Base-by-base conservation (phyloP, 805 yeast species). In the Ogataea paraovalis region DNA sequence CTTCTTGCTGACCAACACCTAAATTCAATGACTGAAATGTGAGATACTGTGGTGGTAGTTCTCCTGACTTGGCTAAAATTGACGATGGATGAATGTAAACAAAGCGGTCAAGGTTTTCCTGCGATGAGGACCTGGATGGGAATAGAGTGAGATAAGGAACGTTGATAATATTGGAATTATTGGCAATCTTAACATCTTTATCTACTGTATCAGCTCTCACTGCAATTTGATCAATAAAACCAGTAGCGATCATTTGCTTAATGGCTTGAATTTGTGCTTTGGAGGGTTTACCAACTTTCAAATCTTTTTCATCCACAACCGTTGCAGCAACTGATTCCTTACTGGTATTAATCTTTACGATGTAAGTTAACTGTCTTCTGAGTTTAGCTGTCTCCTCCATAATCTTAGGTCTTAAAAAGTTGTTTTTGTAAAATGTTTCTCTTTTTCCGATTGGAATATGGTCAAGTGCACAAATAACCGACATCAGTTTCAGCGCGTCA, bases 231-330 rank as follows among this genome's bases (percentile, higher is more conserved):
- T 94, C 99, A 36, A 94, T 75, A 58, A 87, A 94, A 0, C 98
- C 99, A 0, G 97, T 84, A 5, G 96, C 79, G 3, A 92, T 73
- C 82, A 94, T 91, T 67, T 94, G 99, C 60, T 89, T 91, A 52
- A 94, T 66, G 0, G 94, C 85, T 45, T 80, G 76, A 4, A 89
- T 62, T 67, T 94, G 99, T 5, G 67, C 61, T 33, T 79, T 77
- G 8, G 75, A 68, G 0, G 97, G 97, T 6, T 85, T 78, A 0
- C 73, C 78, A n/a, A 87, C 67, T 59, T 74, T 80, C 55, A 80
- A 54, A 13, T 76, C 79, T 10, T 65, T 63, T 13, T 65, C 62
- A 9, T 65, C 71, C 2, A 61, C 51, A 3, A 59, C 67, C 6
- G 72, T 71, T 2, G 69, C 70, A 1, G 86, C 88, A 51, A 83